phyloP scores from a whole-genome alignment of 2,329 filamentous ascomycete genomes.

The Apiospora koreana region DNA sequence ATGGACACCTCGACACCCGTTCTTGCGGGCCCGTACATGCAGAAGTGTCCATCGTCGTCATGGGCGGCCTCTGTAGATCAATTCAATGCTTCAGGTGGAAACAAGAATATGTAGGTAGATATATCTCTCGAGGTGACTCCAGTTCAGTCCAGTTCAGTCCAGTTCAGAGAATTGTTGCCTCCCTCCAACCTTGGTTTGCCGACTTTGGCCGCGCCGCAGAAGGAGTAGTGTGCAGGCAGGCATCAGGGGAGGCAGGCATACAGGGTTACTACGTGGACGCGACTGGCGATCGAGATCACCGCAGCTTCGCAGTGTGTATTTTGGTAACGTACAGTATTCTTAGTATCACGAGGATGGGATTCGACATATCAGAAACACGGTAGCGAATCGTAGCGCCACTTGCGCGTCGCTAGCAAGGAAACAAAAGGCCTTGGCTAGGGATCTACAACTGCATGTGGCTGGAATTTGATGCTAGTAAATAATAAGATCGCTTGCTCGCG shows the following conservation, averaged over 20 bases:
- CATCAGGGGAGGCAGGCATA: too few species aligned
- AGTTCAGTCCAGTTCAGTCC: too few species aligned
- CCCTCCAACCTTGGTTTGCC: background rate
- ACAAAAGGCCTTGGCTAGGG: background rate
- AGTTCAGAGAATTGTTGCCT: background rate
- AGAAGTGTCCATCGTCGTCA: background rate
- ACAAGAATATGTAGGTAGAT: background rate
- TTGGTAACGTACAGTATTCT: background rate
- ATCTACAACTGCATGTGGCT: background rate
- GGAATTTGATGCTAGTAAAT: background rate
- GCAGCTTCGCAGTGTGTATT: background rate
- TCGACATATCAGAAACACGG: conserved; percentile 4
- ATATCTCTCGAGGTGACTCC: background rate
- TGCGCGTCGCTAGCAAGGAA: background rate
- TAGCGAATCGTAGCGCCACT: background rate
- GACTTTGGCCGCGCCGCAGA: background rate
- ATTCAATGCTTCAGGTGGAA: background rate
- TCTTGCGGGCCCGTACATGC: background rate
- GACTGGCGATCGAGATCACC: conserved; percentile 4
- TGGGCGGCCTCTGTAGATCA: conserved; percentile 1
- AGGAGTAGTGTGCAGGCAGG: background rate
- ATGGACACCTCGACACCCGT: too few species aligned
- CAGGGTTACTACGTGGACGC: background rate
- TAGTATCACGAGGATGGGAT: conserved; percentile 3
- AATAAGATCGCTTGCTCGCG: background rate